Evolutionary conservation across 805 yeast species (phyloP).

Genomic region (Saccharomycopsis vini): DNA sequence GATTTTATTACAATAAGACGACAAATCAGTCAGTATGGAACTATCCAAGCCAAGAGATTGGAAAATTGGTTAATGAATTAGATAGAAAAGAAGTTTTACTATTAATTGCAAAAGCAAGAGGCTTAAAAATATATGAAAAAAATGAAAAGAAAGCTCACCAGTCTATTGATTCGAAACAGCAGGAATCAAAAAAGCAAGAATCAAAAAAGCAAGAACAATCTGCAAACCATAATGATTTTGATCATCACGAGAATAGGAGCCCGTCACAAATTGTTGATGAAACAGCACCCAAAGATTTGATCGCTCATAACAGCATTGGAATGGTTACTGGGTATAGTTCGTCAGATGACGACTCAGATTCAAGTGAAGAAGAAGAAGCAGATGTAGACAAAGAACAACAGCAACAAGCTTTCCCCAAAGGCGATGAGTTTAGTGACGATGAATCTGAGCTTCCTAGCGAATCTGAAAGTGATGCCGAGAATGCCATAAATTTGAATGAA

Average conservation of each 20-base stretch:
- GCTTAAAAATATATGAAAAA: slow-evolving; percentile 21
- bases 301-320: no score
- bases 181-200: slow-evolving; percentile 4
- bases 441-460: slow-evolving; percentile 3
- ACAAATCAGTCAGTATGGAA: slow-evolving; percentile 29
- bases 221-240: slow-evolving; percentile 2
- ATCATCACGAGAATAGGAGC: no score
- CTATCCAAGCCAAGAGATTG: slow-evolving; percentile 21
- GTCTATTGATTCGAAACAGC: background rate
- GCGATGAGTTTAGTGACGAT: slow-evolving; percentile 5
- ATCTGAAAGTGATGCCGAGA: slow-evolving; percentile 21
- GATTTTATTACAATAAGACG: slow-evolving; percentile 31
- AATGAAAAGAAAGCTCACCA: background rate
- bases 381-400: slow-evolving; percentile 1
- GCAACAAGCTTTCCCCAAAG: background rate
- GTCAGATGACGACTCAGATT: background rate
- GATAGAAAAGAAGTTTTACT: slow-evolving; percentile 24
- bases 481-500: slow-evolving; percentile 21
- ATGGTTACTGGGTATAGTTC: no score
- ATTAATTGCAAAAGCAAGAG: slow-evolving; percentile 32
- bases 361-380: slow-evolving; percentile 3
- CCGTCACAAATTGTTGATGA: background rate
- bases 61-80: slow-evolving; percentile 12
- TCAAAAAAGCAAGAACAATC: slow-evolving; percentile 15
- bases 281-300: no score